A percentile compares a stretch with the other conserved stretches of the same genome.
phyloP scores from a whole-genome alignment of 1,284 basidiomycete species.

The Malassezia pachydermatis region DNA sequence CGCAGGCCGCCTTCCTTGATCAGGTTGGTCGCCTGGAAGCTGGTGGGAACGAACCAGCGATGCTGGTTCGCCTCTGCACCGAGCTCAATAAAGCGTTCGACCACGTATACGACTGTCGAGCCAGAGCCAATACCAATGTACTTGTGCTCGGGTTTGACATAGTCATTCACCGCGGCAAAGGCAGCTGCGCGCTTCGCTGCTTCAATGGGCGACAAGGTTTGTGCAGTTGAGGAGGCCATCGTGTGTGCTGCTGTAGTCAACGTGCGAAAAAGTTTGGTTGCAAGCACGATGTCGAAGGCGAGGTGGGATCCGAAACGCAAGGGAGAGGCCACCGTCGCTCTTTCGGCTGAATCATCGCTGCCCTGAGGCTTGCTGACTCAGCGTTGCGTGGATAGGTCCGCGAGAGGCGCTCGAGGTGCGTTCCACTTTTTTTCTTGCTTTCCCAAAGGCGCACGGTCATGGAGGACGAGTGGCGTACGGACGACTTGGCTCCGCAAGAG shows the following conservation, averaged over 20 bases:
- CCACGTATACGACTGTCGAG: slow-evolving; percentile 94
- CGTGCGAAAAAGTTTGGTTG: background rate
- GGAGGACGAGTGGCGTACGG: background rate
- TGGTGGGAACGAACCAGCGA: slow-evolving; percentile 50
- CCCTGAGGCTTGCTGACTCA: background rate
- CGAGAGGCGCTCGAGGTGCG: no score
- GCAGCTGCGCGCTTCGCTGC: slow-evolving; percentile 78
- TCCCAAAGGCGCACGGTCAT: slow-evolving; percentile 3
- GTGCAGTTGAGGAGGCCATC: slow-evolving; percentile 1
- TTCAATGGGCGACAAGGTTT: slow-evolving; percentile 26
- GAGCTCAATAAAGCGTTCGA: slow-evolving; percentile 83
- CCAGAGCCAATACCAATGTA: slow-evolving; percentile 57
- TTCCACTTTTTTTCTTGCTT: slow-evolving; percentile 2
- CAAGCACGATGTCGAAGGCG: background rate
- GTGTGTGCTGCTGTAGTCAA: no score
- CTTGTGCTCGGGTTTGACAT: slow-evolving; percentile 71
- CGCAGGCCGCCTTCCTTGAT: slow-evolving; percentile 67
- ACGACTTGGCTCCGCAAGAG: background rate
- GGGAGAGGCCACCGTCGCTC: no score
- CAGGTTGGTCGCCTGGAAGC: slow-evolving; percentile 91
- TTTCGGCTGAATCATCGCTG: no score
- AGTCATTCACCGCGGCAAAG: slow-evolving; percentile 83
- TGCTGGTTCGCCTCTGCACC: slow-evolving; percentile 64
- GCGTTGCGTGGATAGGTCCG: no score
- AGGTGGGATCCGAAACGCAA: background rate